Base-by-base conservation (phyloP, 352 stramenopile species). In the Phytophthora cactorum region DNA sequence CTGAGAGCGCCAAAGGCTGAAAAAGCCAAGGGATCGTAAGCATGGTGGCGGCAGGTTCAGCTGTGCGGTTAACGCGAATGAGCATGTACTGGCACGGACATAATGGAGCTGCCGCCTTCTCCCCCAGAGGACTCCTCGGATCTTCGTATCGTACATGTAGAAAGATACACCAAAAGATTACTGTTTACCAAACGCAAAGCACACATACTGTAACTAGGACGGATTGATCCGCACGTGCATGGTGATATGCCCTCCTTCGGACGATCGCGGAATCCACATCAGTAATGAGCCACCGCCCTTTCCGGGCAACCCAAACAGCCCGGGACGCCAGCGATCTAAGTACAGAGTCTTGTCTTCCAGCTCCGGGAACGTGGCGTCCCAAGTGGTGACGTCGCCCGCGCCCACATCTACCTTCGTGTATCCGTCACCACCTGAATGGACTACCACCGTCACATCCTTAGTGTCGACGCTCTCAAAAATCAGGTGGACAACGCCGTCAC, bases 221-320 rank as follows among this genome's bases (percentile, higher is more conserved):
- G 66, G 52, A 32, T 84, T 90, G 56, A 88, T 67, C 44, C 78
- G 69, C 14, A 74, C 73, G 52, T 74, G 63, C 31, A 90, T 79
- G 32, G 78, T 75, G n/a, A 88, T 57, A 52, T 74, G 69, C 1
- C 69, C 69, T n/a, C 69, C 69, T 59, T 67, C 47, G 1, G 69
- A 74, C 15, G 69, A 74, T 25, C 65, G 59, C 39, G 69, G 66
- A 15, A 77, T 71, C 69, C 69, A 77, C 7, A 73, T n/a, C 22
- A 74, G 36, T 7, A 74, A 47, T 3, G 75, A 75, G 31, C 67
- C 67, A 17, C 67, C 67, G 9, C 62, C 62, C 32, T 57, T 61
- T 27, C 62, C 62, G 2, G 68, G 68, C 14, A 75, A 17, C 14
- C 68, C 68, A 1, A 68, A 46, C 2, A 72, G 14, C 43, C 72